phyloP scores from a whole-genome alignment of 2,329 filamentous ascomycete species.

The Canariomyces notabilis region DNA sequence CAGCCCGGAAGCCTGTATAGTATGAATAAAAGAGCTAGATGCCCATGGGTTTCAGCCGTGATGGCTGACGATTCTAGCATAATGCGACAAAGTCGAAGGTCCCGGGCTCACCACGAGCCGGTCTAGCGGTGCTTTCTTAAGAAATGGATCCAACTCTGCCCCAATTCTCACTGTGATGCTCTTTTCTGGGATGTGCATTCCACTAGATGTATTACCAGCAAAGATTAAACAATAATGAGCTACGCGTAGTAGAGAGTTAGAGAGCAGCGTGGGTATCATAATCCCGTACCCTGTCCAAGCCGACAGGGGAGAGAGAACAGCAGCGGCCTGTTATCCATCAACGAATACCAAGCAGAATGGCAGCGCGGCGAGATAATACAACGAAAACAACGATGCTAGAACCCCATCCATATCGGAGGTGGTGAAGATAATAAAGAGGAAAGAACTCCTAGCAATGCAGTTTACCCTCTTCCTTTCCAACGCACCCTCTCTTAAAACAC shows the following conservation, averaged over 20 bases:
- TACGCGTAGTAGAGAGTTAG: constrained; percentile 1
- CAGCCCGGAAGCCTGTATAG: too few relatives aligned
- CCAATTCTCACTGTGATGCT: too few relatives aligned
- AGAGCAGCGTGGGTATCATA: constrained; percentile 16
- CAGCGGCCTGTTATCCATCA: background rate
- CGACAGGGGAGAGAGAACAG: background rate
- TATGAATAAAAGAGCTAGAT: too few relatives aligned
- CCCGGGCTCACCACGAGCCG: too few relatives aligned
- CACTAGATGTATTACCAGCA: constrained; percentile 5
- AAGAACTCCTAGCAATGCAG: constrained; percentile 15
- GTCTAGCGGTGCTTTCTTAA: too few relatives aligned
- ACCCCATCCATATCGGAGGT: background rate
- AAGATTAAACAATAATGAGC: constrained; percentile 16
- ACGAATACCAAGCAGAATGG: background rate
- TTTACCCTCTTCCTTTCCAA: background rate
- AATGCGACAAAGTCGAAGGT: too few relatives aligned
- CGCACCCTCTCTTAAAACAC: background rate
- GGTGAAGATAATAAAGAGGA: background rate
- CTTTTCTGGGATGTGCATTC: too few relatives aligned
- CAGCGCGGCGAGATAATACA: too few relatives aligned
- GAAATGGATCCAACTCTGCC: too few relatives aligned
- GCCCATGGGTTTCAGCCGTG: too few relatives aligned
- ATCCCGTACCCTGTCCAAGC: background rate
- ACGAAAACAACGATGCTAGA: background rate
- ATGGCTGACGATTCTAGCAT: too few relatives aligned